phyloP scores from a whole-genome alignment of 257 asterid genomes.

The Leonotis leonurus region DNA sequence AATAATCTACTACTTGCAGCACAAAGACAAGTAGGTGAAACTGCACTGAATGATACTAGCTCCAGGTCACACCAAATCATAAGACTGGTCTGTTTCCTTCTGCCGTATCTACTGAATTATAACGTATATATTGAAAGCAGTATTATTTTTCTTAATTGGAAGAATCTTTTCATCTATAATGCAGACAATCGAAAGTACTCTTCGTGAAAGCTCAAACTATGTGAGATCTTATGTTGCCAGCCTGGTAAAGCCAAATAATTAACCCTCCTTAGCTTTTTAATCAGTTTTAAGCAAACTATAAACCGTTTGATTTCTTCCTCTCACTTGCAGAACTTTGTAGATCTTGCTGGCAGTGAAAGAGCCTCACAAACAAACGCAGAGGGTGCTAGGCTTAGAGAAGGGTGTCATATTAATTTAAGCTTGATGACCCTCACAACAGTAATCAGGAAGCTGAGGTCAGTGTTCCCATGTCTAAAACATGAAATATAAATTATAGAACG shows the following conservation, averaged over 20 bases:
- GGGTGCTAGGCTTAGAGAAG: slow-evolving; percentile 91
- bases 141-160: slow-evolving; percentile 8
- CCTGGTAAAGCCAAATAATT: slow-evolving; percentile 47
- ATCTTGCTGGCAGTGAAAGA: slow-evolving; percentile 95
- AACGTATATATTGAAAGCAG: neutral
- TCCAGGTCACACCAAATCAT: slow-evolving; percentile 95
- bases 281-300: slow-evolving; percentile 7
- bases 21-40: slow-evolving; percentile 96
- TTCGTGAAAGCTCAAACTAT: slow-evolving; percentile 78
- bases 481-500: neutral
- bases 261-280: neutral
- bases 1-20: slow-evolving; percentile 40
- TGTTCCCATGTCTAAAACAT: neutral
- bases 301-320: neutral
- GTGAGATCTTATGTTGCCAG: slow-evolving; percentile 93
- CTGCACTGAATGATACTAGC: slow-evolving; percentile 86
- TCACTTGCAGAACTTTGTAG: slow-evolving; percentile 72
- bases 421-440: slow-evolving; percentile 96
- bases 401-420: slow-evolving; percentile 95
- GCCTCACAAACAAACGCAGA: slow-evolving; percentile 94
- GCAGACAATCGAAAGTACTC: slow-evolving; percentile 88
- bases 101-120: neutral
- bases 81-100: slow-evolving; percentile 55
- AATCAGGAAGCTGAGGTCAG: slow-evolving; percentile 84
- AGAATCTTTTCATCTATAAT: slow-evolving; percentile 22